A percentile compares a stretch with the other conserved stretches of the same genome.
Conservation (phyloP, 805 yeast genomes). For the Suhomyces xylopsoci region DNA sequence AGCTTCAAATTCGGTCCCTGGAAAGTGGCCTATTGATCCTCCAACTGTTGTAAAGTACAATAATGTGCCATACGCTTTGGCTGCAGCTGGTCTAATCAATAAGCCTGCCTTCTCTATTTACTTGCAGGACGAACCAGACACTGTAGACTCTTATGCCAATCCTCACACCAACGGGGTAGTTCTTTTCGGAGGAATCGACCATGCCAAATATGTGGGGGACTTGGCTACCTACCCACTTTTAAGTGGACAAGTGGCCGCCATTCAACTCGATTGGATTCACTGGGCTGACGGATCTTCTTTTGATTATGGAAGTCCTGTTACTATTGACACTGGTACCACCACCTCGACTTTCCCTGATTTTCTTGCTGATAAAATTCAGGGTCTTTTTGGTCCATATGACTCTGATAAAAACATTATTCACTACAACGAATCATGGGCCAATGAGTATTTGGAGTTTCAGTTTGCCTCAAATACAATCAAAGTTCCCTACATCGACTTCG, state of each 20-base stretch:
- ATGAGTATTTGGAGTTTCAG: not conserved
- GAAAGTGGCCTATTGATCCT: too few relatives aligned
- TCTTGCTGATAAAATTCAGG: not conserved
- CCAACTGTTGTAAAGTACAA: not conserved
- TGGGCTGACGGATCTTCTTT: not conserved
- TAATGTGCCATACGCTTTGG: not conserved
- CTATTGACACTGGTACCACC: constrained; percentile 18
- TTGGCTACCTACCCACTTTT: constrained; percentile 27
- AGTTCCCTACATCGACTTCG: constrained; percentile 2
- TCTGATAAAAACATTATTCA: not conserved
- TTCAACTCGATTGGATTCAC: not conserved
- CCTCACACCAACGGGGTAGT: constrained; percentile 18
- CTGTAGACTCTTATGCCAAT: too few relatives aligned
- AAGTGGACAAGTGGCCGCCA: not conserved
- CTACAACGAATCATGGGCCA: not conserved
- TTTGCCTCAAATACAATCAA: not conserved
- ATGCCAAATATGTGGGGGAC: constrained; percentile 54
- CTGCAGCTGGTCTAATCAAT: not conserved
- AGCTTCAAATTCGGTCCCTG: too few relatives aligned
- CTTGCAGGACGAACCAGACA: not conserved
- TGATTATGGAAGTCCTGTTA: not conserved
- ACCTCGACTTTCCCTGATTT: not conserved
- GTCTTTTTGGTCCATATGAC: not conserved
- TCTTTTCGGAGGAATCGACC: constrained; percentile 72
- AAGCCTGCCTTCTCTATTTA: constrained; percentile 1